Conservation (phyloP, 2,329 filamentous ascomycete genomes). For the Diplodia intermedia region DNA sequence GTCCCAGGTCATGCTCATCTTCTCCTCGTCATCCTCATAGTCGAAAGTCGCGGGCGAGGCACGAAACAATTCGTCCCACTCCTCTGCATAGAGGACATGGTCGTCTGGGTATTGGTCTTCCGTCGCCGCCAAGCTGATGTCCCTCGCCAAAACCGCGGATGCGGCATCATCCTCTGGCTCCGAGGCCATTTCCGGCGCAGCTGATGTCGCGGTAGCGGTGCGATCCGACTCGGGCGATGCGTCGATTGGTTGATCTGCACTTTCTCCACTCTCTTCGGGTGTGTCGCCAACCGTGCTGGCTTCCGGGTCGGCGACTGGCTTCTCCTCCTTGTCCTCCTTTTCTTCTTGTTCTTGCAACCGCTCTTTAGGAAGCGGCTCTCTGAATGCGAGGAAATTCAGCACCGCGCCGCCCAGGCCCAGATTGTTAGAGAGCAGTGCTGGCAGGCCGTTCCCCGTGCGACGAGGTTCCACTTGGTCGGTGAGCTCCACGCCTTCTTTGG, state of each 20-base stretch:
- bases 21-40: background rate
- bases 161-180: conserved; percentile 52
- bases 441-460: background rate
- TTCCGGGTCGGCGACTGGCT: background rate
- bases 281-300: background rate
- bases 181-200: conserved; percentile 57
- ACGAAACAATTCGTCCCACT: background rate
- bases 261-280: conserved; percentile 23
- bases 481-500: background rate
- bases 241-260: conserved; percentile 34
- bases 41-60: background rate
- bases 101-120: too few species aligned
- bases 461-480: background rate
- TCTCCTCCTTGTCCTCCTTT: background rate
- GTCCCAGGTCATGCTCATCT: background rate
- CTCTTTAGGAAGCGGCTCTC: background rate
- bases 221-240: conserved; percentile 41
- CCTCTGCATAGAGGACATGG: background rate
- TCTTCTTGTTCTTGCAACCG: background rate
- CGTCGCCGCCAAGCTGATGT: too few species aligned
- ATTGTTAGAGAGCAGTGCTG: too few species aligned
- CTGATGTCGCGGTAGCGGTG: conserved; percentile 47
- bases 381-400: too few species aligned
- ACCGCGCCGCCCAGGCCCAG: too few species aligned
- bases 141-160: too few species aligned